phyloP scores from a whole-genome alignment of 768 basidiomycete genomes.

The Symmetrospora coprosmae region DNA sequence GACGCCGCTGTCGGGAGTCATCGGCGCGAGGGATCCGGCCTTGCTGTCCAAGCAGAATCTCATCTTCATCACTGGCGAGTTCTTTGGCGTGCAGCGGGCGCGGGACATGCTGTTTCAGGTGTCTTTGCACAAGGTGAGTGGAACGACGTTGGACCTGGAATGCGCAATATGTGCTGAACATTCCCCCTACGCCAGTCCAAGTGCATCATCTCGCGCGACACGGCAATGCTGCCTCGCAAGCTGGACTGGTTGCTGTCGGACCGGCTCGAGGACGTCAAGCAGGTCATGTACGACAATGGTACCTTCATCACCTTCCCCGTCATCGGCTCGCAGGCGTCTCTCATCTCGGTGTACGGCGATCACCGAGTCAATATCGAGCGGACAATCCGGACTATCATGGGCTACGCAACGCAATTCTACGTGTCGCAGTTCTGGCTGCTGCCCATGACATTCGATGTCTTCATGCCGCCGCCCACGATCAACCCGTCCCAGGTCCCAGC shows the following conservation, averaged over 20 bases:
- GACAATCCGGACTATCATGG: constrained; percentile 86
- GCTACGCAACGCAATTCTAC: constrained; percentile 82
- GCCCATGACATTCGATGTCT: constrained; percentile 80
- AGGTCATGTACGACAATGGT: constrained; percentile 88
- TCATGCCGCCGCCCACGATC: constrained; percentile 60
- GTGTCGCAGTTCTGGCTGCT: constrained; percentile 95
- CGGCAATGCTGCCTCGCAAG: constrained; percentile 85
- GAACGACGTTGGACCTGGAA: background rate
- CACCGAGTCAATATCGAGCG: constrained; percentile 84
- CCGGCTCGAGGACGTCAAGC: constrained; percentile 77
- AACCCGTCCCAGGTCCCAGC: constrained; percentile 69
- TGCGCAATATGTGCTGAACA: background rate
- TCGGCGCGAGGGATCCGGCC: constrained; percentile 48
- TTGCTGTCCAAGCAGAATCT: constrained; percentile 49
- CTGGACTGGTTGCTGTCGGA: constrained; percentile 98
- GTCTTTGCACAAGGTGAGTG: constrained; percentile 63
- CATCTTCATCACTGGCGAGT: constrained; percentile 95
- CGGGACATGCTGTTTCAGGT: constrained; percentile 86
- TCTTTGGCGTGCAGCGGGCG: constrained; percentile 86
- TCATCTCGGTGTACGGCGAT: constrained; percentile 88
- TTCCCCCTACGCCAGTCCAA: constrained; percentile 49
- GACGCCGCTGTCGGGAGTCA: constrained; percentile 69
- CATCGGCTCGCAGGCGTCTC: constrained; percentile 77
- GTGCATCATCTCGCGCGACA: constrained; percentile 76
- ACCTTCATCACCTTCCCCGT: constrained; percentile 89